Evolutionary conservation across 805 yeast species (phyloP), one percentile per base, ranked within the genome.

Genomic region (Saccharomycopsis olivae): DNA sequence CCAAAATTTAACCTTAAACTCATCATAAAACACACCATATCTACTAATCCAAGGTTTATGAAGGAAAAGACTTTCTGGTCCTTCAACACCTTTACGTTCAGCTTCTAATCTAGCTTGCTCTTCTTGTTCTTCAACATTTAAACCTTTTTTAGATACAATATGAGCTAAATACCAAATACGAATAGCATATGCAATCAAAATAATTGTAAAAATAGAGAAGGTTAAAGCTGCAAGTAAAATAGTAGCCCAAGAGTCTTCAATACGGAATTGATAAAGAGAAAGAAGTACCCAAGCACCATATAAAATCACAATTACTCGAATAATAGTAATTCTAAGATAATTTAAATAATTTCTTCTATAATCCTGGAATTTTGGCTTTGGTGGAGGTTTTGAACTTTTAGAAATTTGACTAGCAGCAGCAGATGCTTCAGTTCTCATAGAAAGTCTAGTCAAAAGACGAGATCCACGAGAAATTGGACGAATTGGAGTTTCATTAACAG

Each of bases 1-100:
- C 61, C 62, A 58, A 41, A 45, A 54, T 30, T 44, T 38, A 27
- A 53, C 48, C 36, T 50, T 48, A 43, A 53, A 57, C 43, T 54
- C 57, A 40, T 56, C 57, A 41, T 58, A 57, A 34, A 58, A 53
- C 13, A 57, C 52, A 4, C 62, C 61, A 37, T 55, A 58, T 34
- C 48, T 47, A 3, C 49, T 41, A 23, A 54, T 43, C 58, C 57
- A 55, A 3, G 59, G 57, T 35, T 56, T 49, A 45, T 58, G 51
- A 15, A 38, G 41, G 34, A 52, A 54, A 5, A 57, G 38, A 27
- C 44, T 43, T 11, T 39, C 25, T 11, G 48, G 36, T 9, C 48
- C 48, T 17, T 29, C 16, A 30, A 16, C n/a, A 39, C 5, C 14
- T 15, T 5, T 27, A 20, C 4, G 13, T 5, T 6, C 19, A n/a